phyloP scores from a whole-genome alignment of 306 rosid species.

The Begonia peltatifolia region DNA sequence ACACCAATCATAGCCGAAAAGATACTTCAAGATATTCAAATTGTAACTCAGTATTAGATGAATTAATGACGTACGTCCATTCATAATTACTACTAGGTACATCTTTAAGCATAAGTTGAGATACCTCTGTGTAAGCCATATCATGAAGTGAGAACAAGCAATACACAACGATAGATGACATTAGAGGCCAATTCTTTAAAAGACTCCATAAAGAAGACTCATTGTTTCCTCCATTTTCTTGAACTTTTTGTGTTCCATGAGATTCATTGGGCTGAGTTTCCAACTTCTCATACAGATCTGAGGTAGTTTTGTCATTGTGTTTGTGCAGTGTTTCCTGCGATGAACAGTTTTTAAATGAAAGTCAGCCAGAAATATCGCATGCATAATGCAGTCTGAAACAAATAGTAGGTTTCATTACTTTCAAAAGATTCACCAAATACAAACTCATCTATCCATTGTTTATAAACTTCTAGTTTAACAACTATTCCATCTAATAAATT shows the following conservation, averaged over 20 bases:
- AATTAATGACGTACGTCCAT: too few species aligned
- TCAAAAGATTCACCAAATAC: too few species aligned
- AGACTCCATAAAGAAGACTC: slow-evolving; percentile 30
- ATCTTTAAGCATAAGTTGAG: background rate
- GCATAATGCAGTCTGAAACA: too few species aligned
- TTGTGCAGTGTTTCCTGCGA: slow-evolving; percentile 73
- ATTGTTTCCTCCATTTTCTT: slow-evolving; percentile 8
- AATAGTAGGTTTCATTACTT: too few species aligned
- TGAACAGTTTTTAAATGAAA: too few species aligned
- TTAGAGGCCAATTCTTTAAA: slow-evolving; percentile 66
- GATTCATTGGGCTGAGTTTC: slow-evolving; percentile 26
- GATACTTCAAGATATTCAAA: too few species aligned
- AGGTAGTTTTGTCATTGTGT: slow-evolving; percentile 17
- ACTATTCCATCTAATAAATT: too few species aligned
- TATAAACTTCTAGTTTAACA: too few species aligned
- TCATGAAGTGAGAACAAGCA: slow-evolving; percentile 63
- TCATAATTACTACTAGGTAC: background rate
- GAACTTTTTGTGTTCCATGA: slow-evolving; percentile 4
- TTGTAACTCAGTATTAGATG: too few species aligned
- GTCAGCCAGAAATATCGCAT: background rate
- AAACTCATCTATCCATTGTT: background rate
- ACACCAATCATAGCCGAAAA: too few species aligned
- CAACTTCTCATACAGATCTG: slow-evolving; percentile 4
- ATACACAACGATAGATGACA: slow-evolving; percentile 59
- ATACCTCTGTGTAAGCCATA: slow-evolving; percentile 77